Evolutionary conservation across 2,329 filamentous ascomycete species (phyloP), one percentile per base, ranked within the genome.

Genomic region (Hymenoscyphus fructigenus): DNA sequence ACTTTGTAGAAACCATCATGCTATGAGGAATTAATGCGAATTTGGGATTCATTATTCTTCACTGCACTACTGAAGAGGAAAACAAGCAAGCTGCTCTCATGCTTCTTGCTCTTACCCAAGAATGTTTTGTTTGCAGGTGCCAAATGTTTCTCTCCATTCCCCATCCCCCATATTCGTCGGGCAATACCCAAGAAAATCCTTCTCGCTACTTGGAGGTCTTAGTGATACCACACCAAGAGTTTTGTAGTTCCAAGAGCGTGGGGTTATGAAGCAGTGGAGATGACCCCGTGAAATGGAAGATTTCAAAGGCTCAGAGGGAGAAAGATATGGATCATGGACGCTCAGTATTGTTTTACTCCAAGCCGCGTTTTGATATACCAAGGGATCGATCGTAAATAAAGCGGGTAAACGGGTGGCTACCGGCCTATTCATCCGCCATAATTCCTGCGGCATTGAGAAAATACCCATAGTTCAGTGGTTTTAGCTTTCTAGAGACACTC

Each of bases 321-420:
- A 23, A 23, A 23, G 20, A 23, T 23, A 53, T 53, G 47, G 47
- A 53, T 9, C 47, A 53, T 53, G 20, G 23, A 53, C 2, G 47
- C 47, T 53, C 47, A 23, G 47, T 53, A 53, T 53, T 53, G 20
- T 53, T 53, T 53, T 53, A 53, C 20, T 14, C n/a, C 47, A 53
- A 53, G 47, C 47, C 5, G 47, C 47, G 47, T 53, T 53, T 53
- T 53, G 47, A 53, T 53, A 53, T 23, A 53, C n/a, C 47, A 23
- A 23, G 47, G 47, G 47, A 53, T 53, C 47, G 47, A 14, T 20
- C 9, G 12, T 26, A 26, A 53, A 15, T 53, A 26, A 53, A 53
- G 47, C 47, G 47, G 47, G 47, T 53, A 14, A 53, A 26, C 47
- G 20, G 47, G 47, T 20, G 14, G 23, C 20, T 14, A 23, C 47